These are phyloP conservation scores for Eremomyces bilateralis DNA, from an alignment of 495 filamentous ascomycete genomes.

Conservation along the genomic window DNA sequence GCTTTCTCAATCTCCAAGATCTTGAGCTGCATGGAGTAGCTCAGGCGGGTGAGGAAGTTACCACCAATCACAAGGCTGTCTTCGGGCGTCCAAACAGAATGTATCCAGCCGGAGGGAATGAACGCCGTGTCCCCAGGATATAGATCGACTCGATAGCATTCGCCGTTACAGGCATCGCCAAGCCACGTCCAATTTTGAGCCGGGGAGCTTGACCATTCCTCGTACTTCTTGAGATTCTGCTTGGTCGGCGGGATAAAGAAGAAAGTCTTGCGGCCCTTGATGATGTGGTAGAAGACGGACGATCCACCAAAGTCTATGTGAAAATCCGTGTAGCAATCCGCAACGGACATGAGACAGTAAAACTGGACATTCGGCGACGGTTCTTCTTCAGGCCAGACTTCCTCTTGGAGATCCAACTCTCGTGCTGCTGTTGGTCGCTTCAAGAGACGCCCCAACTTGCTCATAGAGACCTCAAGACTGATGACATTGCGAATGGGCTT, in stretches of 20 bases:
- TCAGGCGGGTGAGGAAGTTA: conserved; percentile 50
- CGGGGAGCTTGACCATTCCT: conserved; percentile 54
- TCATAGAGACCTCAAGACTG: conserved; percentile 52
- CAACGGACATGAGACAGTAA: conserved; percentile 60
- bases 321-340: conserved; percentile 61
- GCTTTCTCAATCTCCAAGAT: conserved; percentile 51
- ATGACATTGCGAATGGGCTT: conserved; percentile 57
- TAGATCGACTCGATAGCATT: conserved; percentile 53
- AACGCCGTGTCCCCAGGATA: conserved; percentile 57
- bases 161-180: conserved; percentile 43
- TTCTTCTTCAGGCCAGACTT: conserved; percentile 46
- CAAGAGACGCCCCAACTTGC: conserved; percentile 40
- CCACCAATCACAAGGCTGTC: conserved; percentile 59
- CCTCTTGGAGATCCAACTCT: conserved; percentile 49
- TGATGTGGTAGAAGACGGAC: conserved; percentile 57
- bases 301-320: conserved; percentile 67
- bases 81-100: conserved; percentile 60
- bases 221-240: conserved; percentile 54
- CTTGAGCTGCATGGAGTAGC: conserved; percentile 51
- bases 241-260: conserved; percentile 60
- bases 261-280: conserved; percentile 58
- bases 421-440: conserved; percentile 48
- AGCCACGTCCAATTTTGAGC: conserved; percentile 51
- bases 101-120: conserved; percentile 64
- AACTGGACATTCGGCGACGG: conserved; percentile 45